Conservation (phyloP, 345 rosid species). For the Aegle marmelos region DNA sequence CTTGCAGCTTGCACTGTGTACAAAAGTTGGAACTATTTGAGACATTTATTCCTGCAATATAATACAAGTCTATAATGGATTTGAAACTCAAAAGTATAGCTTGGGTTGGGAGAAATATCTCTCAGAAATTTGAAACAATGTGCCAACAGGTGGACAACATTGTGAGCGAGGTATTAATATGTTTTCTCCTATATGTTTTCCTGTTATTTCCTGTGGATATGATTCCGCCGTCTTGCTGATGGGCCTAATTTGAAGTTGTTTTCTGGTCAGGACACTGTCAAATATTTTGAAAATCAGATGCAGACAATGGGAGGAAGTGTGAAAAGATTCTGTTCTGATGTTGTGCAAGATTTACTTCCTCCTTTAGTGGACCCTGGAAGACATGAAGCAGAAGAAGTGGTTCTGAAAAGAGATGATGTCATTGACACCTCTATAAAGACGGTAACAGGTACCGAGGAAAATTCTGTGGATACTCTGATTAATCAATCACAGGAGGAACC, state of each 20-base stretch:
- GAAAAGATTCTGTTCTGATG: conserved; percentile 41
- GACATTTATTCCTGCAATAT: neutral
- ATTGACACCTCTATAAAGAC: conserved; percentile 12
- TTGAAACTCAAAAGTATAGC: conserved; percentile 40
- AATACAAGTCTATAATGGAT: conserved; percentile 38
- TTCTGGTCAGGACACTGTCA: conserved; percentile 37
- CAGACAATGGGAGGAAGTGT: conserved; percentile 35
- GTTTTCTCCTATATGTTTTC: neutral
- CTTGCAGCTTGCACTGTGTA: neutral
- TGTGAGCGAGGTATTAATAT: conserved; percentile 45
- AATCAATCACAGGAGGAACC: conserved; percentile 17
- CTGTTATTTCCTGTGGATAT: neutral
- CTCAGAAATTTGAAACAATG: conserved; percentile 64
- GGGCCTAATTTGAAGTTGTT: conserved; percentile 12
- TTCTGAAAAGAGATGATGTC: conserved; percentile 15
- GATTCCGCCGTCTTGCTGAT: neutral
- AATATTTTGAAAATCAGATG: conserved; percentile 42
- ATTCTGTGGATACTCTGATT: conserved; percentile 7
- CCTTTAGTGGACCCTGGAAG: conserved; percentile 27
- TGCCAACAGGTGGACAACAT: conserved; percentile 61
- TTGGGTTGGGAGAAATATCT: conserved; percentile 65
- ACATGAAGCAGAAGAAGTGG: conserved; percentile 27
- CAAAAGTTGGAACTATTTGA: conserved; percentile 1
- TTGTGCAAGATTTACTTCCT: conserved; percentile 30
- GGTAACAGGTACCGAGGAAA: conserved; percentile 14